Conservation (phyloP, 129 eudicot species). For the Chrysanthemum makinoi region DNA sequence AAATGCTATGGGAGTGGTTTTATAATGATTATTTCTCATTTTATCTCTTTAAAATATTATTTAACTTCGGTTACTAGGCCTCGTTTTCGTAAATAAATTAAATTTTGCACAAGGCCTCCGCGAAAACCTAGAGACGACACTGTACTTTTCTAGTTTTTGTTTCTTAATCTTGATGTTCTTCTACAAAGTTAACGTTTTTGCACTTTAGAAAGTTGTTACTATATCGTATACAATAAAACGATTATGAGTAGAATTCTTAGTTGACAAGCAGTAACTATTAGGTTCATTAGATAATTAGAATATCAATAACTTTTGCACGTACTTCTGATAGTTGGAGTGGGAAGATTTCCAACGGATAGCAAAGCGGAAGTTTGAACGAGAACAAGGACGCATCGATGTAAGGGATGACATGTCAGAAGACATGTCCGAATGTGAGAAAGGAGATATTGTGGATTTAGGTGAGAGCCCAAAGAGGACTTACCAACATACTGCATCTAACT, state of each 20-base stretch:
- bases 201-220: not conserved
- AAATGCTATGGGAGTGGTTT: too few species aligned
- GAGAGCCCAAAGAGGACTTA: conserved; percentile 64
- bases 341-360: conserved; percentile 71
- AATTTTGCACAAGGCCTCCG: too few species aligned
- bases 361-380: conserved; percentile 63
- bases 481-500: conserved; percentile 48
- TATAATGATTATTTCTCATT: too few species aligned
- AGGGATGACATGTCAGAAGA: conserved; percentile 96
- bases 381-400: conserved; percentile 77
- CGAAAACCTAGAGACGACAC: too few species aligned
- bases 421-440: conserved; percentile 83
- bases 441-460: conserved; percentile 56
- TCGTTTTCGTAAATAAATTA: too few species aligned
- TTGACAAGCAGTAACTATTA: not conserved
- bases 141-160: not conserved
- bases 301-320: not conserved
- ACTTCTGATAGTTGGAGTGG: conserved; percentile 63
- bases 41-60: too few species aligned
- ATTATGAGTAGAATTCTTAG: not conserved
- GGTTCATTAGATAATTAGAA: not conserved
- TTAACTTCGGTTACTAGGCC: too few species aligned
- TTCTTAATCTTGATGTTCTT: not conserved
- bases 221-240: not conserved
- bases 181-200: too few species aligned